Conservation (phyloP, 345 rosid genomes). For the Boechera retrofracta region DNA sequence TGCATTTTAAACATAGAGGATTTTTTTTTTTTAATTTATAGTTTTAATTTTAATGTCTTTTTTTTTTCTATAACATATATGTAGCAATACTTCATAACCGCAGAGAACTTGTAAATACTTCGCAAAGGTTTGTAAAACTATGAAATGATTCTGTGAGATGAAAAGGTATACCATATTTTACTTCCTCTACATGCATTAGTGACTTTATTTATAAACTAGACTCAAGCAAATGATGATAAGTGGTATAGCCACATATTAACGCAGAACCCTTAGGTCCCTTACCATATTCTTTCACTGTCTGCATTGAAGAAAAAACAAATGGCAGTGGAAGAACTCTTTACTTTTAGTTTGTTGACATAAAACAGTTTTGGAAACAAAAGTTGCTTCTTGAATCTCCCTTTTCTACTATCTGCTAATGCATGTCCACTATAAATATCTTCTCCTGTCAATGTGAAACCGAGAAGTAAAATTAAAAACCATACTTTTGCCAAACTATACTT, state of each 20-base stretch:
- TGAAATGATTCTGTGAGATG: too few relatives aligned
- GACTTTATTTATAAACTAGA: slow-evolving; percentile 49
- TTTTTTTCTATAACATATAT: too few relatives aligned
- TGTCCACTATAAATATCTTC: slow-evolving; percentile 54
- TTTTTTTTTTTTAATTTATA: too few relatives aligned
- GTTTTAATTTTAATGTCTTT: too few relatives aligned
- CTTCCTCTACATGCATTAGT: too few relatives aligned
- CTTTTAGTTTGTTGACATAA: background rate
- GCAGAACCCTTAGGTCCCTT: slow-evolving; percentile 99
- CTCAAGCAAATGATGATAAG: slow-evolving; percentile 79
- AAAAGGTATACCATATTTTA: too few relatives aligned
- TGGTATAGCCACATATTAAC: slow-evolving; percentile 89
- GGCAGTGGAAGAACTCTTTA: background rate
- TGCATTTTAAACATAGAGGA: too few relatives aligned
- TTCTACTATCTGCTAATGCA: slow-evolving; percentile 41
- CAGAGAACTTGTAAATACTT: too few relatives aligned
- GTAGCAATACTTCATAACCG: too few relatives aligned
- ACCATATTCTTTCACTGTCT: slow-evolving; percentile 87
- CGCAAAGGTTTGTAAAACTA: too few relatives aligned
- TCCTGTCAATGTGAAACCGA: slow-evolving; percentile 51
- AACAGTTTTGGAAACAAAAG: slow-evolving; percentile 47
- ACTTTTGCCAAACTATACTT: background rate
- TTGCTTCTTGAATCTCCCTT: slow-evolving; percentile 59
- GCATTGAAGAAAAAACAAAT: slow-evolving; percentile 35
- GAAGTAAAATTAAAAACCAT: background rate